Conservation (phyloP, 2,329 filamentous ascomycete genomes). For the Cordyceps javanica region DNA sequence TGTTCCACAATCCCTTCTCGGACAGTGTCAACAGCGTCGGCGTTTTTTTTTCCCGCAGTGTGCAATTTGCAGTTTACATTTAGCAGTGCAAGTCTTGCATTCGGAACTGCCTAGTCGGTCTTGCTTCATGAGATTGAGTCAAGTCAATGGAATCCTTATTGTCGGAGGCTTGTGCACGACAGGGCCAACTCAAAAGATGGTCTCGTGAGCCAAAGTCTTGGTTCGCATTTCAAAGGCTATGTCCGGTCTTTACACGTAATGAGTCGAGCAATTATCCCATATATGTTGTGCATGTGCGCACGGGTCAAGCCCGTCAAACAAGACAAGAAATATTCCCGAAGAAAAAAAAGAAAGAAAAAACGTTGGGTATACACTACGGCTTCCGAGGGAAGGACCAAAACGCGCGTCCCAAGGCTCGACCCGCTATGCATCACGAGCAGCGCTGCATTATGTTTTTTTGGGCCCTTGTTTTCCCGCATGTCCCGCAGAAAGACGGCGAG, state of each 20-base stretch:
- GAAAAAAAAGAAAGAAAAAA: not conserved
- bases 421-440: slow-evolving; percentile 3
- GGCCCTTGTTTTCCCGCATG: not conserved
- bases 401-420: slow-evolving; percentile 10
- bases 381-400: not conserved
- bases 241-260: not conserved
- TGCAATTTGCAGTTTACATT: too few species aligned
- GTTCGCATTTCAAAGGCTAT: not conserved
- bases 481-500: not conserved
- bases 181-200: too few species aligned
- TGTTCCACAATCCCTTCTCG: too few species aligned
- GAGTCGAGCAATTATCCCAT: not conserved
- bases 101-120: too few species aligned
- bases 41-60: too few species aligned
- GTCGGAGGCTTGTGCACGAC: too few species aligned
- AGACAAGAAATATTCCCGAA: not conserved
- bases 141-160: too few species aligned
- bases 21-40: not conserved
- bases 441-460: not conserved
- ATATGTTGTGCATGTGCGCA: not conserved
- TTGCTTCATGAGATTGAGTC: too few species aligned
- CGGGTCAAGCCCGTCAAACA: not conserved
- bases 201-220: not conserved
- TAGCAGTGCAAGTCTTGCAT: too few species aligned
- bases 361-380: not conserved